These are phyloP conservation scores for Fraxinus albicans DNA, from an alignment of 305 asterid genomes.

Conservation along the genomic window DNA sequence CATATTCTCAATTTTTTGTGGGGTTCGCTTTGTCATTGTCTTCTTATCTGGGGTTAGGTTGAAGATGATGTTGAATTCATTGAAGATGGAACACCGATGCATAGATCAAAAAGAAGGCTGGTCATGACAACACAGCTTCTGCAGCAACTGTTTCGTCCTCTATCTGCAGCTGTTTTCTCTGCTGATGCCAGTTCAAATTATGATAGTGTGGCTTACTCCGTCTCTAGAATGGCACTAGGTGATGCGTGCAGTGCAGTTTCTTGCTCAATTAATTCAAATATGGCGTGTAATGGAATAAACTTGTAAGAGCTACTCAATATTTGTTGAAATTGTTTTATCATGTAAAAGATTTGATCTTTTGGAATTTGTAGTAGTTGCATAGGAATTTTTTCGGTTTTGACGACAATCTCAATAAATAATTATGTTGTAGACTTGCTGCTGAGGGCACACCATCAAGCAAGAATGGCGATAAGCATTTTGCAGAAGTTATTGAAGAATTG, in stretches of 20 bases:
- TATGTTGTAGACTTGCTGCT: slow-evolving; percentile 37
- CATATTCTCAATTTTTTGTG: not conserved
- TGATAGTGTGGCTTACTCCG: slow-evolving; percentile 44
- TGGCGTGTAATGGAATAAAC: slow-evolving; percentile 31
- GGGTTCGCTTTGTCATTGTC: not conserved
- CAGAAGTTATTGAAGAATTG: slow-evolving; percentile 39
- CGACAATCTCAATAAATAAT: not conserved
- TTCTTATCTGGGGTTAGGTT: slow-evolving; percentile 39
- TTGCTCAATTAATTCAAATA: slow-evolving; percentile 31
- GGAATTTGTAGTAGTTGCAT: not conserved
- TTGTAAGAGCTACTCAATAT: slow-evolving; percentile 45
- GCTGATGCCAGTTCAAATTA: slow-evolving; percentile 38
- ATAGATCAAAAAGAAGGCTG: slow-evolving; percentile 63
- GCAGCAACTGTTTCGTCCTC: slow-evolving; percentile 66
- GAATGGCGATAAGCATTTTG: slow-evolving; percentile 35
- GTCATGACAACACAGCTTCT: slow-evolving; percentile 63
- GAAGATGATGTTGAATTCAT: slow-evolving; percentile 40
- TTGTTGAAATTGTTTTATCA: slow-evolving; percentile 26
- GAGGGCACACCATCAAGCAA: slow-evolving; percentile 34
- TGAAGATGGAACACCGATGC: slow-evolving; percentile 46
- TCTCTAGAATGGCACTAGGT: slow-evolving; percentile 54
- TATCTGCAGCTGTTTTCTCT: slow-evolving; percentile 48
- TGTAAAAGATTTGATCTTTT: slow-evolving; percentile 11
- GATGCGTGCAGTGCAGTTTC: slow-evolving; percentile 59
- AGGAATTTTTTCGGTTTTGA: not conserved